Conservation (phyloP, 2,329 filamentous ascomycete genomes). For the Hymenoscyphus albidus region DNA sequence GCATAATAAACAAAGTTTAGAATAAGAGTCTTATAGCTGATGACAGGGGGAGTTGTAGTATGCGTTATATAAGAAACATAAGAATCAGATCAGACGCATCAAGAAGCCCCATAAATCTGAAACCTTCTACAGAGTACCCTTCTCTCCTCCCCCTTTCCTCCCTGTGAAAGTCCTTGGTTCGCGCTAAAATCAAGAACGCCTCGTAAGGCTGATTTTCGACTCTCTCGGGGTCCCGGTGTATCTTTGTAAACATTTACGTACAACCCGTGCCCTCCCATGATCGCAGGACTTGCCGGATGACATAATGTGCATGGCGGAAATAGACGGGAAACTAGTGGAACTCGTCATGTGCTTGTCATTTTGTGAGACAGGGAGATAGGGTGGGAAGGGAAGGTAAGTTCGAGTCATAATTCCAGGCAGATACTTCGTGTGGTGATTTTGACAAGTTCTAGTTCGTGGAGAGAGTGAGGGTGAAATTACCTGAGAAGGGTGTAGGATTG, state of each 20-base stretch:
- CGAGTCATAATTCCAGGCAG: conserved; percentile 4
- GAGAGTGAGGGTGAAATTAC: neutral
- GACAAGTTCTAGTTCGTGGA: neutral
- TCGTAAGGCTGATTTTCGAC: conserved; percentile 9
- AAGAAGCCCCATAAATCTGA: neutral
- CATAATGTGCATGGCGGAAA: neutral
- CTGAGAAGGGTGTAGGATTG: neutral
- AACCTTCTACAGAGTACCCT: neutral
- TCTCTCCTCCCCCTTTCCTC: neutral
- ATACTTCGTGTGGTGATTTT: neutral
- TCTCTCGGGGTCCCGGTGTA: neutral
- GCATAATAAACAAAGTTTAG: neutral
- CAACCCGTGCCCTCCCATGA: neutral
- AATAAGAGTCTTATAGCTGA: neutral
- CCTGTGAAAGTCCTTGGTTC: neutral
- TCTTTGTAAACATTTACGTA: neutral
- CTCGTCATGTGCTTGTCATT: conserved; percentile 8
- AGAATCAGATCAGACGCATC: neutral
- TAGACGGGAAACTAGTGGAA: neutral
- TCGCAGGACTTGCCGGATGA: neutral
- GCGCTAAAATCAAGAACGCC: neutral
- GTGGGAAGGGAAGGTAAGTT: neutral
- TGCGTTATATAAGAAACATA: too few relatives aligned
- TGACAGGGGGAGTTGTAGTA: too few relatives aligned
- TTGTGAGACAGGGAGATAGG: conserved; percentile 1